Evolutionary conservation across 2,329 filamentous ascomycete species (phyloP).

Genomic region (Calonectria pseudoturangicola): DNA sequence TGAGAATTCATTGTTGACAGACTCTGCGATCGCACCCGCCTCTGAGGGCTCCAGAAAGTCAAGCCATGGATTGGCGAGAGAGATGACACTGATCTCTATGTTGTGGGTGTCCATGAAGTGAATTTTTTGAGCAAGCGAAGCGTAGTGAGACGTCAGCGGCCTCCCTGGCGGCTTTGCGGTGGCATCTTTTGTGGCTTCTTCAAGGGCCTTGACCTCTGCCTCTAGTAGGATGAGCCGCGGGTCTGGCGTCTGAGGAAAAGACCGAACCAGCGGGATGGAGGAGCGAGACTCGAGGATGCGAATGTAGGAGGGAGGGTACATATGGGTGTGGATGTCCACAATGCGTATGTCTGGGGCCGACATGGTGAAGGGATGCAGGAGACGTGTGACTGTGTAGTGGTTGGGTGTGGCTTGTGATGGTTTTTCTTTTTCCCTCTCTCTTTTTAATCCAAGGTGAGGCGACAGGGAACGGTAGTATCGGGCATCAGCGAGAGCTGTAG

Average conservation of each 20-base stretch:
- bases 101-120: conserved; percentile 90
- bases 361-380: conserved; percentile 54
- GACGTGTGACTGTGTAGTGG: conserved; percentile 13
- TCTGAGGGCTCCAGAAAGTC: conserved; percentile 83
- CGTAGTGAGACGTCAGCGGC: conserved; percentile 89
- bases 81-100: conserved; percentile 90
- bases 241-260: conserved; percentile 73
- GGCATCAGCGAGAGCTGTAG: neutral
- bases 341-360: conserved; percentile 62
- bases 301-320: conserved; percentile 80
- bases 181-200: conserved; percentile 72
- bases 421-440: neutral
- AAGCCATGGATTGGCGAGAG: conserved; percentile 94
- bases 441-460: neutral
- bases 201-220: conserved; percentile 66
- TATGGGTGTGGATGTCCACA: conserved; percentile 82
- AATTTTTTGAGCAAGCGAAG: conserved; percentile 85
- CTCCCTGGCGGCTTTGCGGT: conserved; percentile 80
- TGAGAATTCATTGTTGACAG: conserved; percentile 87
- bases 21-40: conserved; percentile 77
- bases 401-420: neutral
- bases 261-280: conserved; percentile 82
- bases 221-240: conserved; percentile 81
- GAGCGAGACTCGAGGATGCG: conserved; percentile 74
- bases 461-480: conserved; percentile 5